These are phyloP conservation scores for Hymenoscyphus scutula DNA, from an alignment of 2,329 filamentous ascomycete genomes.

Conservation along the genomic window DNA sequence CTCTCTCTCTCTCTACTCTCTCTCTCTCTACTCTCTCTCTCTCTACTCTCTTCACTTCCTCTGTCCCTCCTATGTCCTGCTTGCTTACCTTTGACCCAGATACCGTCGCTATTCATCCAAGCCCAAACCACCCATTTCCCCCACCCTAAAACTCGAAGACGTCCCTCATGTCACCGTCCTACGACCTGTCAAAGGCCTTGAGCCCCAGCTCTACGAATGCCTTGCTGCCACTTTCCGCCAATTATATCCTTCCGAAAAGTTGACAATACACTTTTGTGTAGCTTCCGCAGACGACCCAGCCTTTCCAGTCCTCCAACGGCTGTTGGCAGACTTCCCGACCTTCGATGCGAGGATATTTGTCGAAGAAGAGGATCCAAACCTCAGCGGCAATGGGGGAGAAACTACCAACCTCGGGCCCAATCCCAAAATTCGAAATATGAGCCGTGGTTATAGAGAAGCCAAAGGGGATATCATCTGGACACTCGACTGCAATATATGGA, in stretches of 20 bases:
- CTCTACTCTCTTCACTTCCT: slow-evolving; percentile 14
- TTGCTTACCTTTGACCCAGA: slow-evolving; percentile 39
- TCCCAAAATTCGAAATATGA: slow-evolving; percentile 98
- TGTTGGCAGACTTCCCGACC: slow-evolving; percentile 70
- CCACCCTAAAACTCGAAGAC: slow-evolving; percentile 48
- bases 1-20: no score
- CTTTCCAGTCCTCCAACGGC: slow-evolving; percentile 66
- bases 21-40: no score
- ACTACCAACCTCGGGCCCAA: slow-evolving; percentile 76
- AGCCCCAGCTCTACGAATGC: slow-evolving; percentile 88
- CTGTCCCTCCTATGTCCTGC: slow-evolving; percentile 5
- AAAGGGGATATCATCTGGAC: slow-evolving; percentile 90
- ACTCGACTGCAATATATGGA: slow-evolving; percentile 95
- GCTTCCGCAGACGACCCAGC: slow-evolving; percentile 73
- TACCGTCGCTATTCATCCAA: slow-evolving; percentile 53
- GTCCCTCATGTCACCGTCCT: slow-evolving; percentile 86
- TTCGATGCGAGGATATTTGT: slow-evolving; percentile 72
- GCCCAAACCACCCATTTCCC: slow-evolving; percentile 50
- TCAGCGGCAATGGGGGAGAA: slow-evolving; percentile 54
- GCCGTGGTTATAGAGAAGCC: slow-evolving; percentile 84
- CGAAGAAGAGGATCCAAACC: slow-evolving; percentile 74
- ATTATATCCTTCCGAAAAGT: slow-evolving; percentile 70
- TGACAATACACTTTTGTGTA: slow-evolving; percentile 82
- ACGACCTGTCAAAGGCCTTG: slow-evolving; percentile 88
- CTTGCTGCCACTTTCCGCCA: slow-evolving; percentile 83